Conservation (phyloP, 768 basidiomycete genomes). For the Termitomyces heimii region DNA sequence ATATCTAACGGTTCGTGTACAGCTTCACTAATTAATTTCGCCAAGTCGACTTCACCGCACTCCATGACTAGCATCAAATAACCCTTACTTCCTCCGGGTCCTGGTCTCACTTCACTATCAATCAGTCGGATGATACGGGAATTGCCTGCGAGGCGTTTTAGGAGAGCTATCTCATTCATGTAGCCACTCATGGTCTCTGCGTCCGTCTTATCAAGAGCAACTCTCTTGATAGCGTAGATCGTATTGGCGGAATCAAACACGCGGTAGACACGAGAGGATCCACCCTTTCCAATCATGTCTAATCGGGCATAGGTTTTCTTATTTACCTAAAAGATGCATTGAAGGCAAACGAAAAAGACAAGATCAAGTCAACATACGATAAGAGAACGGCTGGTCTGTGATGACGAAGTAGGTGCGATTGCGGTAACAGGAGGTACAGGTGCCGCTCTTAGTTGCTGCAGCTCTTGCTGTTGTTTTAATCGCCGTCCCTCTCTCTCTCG, state of each 20-base stretch:
- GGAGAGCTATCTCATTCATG: conserved; percentile 91
- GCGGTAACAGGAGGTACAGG: conserved; percentile 29
- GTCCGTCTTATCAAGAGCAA: conserved; percentile 85
- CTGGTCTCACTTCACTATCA: conserved; percentile 82
- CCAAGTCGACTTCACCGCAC: conserved; percentile 91
- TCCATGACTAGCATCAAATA: conserved; percentile 90
- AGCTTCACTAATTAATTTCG: conserved; percentile 77
- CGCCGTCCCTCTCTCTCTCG: conserved; percentile 21
- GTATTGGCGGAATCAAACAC: conserved; percentile 73
- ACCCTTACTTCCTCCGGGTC: conserved; percentile 65
- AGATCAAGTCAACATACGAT: conserved; percentile 23
- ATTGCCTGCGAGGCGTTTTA: conserved; percentile 93
- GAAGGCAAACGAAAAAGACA: neutral
- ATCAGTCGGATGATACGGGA: conserved; percentile 86
- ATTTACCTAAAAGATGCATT: conserved; percentile 51
- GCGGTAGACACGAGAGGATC: conserved; percentile 92
- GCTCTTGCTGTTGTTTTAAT: conserved; percentile 25
- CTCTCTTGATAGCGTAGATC: conserved; percentile 89
- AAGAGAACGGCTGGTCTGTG: conserved; percentile 35
- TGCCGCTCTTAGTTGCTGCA: conserved; percentile 23
- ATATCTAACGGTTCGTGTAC: conserved; percentile 82
- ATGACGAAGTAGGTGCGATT: conserved; percentile 20
- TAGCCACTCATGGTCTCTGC: conserved; percentile 86
- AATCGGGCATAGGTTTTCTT: conserved; percentile 79
- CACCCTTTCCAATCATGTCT: conserved; percentile 89